A percentile compares a stretch with the other conserved stretches of the same genome.
These are phyloP conservation scores for Mallotus nudiflorus DNA, from an alignment of 345 rosid species.

Conservation along the genomic window DNA sequence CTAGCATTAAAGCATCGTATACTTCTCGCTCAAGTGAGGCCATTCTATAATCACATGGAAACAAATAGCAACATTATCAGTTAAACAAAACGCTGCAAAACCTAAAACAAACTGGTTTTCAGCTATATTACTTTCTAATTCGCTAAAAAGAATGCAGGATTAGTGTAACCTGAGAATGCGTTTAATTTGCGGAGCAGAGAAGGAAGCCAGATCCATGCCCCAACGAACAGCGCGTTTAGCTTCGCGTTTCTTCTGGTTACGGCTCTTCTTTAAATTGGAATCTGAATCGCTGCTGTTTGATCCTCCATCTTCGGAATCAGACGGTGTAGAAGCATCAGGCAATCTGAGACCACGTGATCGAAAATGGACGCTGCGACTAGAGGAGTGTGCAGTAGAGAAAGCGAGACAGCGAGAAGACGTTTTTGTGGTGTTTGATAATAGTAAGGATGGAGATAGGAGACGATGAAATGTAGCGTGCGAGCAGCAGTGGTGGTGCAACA, in stretches of 20 bases:
- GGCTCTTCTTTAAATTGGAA: slow-evolving; percentile 54
- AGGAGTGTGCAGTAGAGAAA: slow-evolving; percentile 28
- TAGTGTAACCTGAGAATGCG: slow-evolving; percentile 51
- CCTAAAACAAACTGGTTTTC: neutral
- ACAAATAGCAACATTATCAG: neutral
- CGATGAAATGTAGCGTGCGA: slow-evolving; percentile 15
- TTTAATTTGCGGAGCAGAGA: slow-evolving; percentile 68
- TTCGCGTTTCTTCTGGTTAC: slow-evolving; percentile 85
- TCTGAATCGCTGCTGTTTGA: slow-evolving; percentile 39
- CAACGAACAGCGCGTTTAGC: slow-evolving; percentile 81
- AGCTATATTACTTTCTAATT: neutral
- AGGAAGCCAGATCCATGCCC: slow-evolving; percentile 81
- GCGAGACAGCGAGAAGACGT: slow-evolving; percentile 15
- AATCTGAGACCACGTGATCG: slow-evolving; percentile 36
- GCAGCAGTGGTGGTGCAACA: slow-evolving; percentile 17
- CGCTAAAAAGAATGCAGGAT: neutral
- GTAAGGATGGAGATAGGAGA: slow-evolving; percentile 12
- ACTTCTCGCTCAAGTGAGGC: slow-evolving; percentile 70
- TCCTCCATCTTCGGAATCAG: slow-evolving; percentile 27
- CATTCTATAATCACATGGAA: slow-evolving; percentile 38
- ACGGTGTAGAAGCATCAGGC: slow-evolving; percentile 27
- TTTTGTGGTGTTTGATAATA: slow-evolving; percentile 20
- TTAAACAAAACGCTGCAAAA: neutral
- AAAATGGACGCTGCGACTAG: slow-evolving; percentile 31
- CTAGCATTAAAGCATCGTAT: slow-evolving; percentile 74